These are phyloP conservation scores for Sugiyamaella sp. DNA, from an alignment of 1,139 yeast genomes.

Conservation along the genomic window DNA sequence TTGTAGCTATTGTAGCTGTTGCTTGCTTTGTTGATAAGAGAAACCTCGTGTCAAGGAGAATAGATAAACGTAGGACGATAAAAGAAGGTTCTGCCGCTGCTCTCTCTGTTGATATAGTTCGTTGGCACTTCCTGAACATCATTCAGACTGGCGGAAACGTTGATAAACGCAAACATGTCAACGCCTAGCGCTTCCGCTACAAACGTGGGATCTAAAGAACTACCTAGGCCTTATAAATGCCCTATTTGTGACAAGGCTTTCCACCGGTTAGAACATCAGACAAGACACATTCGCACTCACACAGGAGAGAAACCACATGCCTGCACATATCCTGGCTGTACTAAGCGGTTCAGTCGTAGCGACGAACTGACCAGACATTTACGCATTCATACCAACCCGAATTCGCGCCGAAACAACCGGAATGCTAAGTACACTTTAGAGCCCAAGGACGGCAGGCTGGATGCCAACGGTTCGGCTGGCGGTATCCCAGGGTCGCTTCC, in stretches of 20 bases:
- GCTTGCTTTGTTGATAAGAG: too few species aligned
- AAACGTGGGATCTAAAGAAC: constrained; percentile 35
- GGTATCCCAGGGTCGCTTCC: not conserved
- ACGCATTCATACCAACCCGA: constrained; percentile 83
- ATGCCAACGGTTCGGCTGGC: constrained; percentile 7
- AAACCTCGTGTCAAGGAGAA: too few species aligned
- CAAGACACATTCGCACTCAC: constrained; percentile 91
- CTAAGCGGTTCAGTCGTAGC: constrained; percentile 79
- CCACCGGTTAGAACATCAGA: constrained; percentile 90
- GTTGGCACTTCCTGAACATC: too few species aligned
- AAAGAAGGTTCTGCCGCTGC: too few species aligned
- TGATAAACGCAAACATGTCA: not conserved
- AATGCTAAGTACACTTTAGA: constrained; percentile 35
- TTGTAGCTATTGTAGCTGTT: too few species aligned
- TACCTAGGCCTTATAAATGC: constrained; percentile 80
- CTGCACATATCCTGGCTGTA: constrained; percentile 85
- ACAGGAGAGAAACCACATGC: constrained; percentile 95
- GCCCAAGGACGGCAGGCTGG: constrained; percentile 25
- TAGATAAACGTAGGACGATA: too few species aligned
- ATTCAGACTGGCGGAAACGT: too few species aligned
- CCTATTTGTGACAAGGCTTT: constrained; percentile 91
- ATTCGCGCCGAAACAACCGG: constrained; percentile 56
- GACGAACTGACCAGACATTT: constrained; percentile 92
- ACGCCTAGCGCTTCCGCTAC: constrained; percentile 21
- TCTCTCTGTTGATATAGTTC: too few species aligned